These are phyloP conservation scores for Jacaranda copaia DNA, from an alignment of 257 asterid species.

Conservation along the genomic window DNA sequence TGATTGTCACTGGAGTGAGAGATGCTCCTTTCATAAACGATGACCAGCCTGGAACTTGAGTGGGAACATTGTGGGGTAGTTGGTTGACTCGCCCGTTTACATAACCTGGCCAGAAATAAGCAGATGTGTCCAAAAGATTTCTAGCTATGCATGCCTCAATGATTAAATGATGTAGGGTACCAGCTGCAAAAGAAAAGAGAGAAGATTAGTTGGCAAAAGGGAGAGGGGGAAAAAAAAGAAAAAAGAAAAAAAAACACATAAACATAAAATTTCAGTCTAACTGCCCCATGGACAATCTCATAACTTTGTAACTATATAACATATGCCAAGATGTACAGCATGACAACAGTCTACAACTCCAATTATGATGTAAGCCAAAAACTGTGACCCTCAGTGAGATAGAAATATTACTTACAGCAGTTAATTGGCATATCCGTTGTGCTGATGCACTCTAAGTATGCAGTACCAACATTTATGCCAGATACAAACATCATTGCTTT, in stretches of 20 bases:
- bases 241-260: not conserved
- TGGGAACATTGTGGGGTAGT: slow-evolving; percentile 69
- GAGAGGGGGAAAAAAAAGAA: no score
- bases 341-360: not conserved
- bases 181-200: slow-evolving; percentile 65
- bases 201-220: not conserved
- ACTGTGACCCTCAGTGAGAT: not conserved
- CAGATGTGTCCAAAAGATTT: slow-evolving; percentile 87
- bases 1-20: slow-evolving; percentile 67
- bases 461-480: slow-evolving; percentile 56
- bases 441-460: slow-evolving; percentile 77
- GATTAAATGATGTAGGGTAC: slow-evolving; percentile 84
- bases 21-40: slow-evolving; percentile 84
- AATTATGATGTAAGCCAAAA: not conserved
- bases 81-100: slow-evolving; percentile 73
- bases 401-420: slow-evolving; percentile 67
- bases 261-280: not conserved
- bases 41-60: slow-evolving; percentile 87
- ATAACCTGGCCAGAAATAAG: slow-evolving; percentile 92
- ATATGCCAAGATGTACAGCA: not conserved
- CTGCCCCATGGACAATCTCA: no score
- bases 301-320: no score
- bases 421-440: slow-evolving; percentile 69
- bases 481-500: slow-evolving; percentile 86
- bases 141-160: slow-evolving; percentile 93